A percentile compares a stretch with the other conserved stretches of the same genome.
These are phyloP conservation scores for Trichoderma koningii DNA, from an alignment of 2,329 filamentous ascomycete species.

Conservation along the genomic window DNA sequence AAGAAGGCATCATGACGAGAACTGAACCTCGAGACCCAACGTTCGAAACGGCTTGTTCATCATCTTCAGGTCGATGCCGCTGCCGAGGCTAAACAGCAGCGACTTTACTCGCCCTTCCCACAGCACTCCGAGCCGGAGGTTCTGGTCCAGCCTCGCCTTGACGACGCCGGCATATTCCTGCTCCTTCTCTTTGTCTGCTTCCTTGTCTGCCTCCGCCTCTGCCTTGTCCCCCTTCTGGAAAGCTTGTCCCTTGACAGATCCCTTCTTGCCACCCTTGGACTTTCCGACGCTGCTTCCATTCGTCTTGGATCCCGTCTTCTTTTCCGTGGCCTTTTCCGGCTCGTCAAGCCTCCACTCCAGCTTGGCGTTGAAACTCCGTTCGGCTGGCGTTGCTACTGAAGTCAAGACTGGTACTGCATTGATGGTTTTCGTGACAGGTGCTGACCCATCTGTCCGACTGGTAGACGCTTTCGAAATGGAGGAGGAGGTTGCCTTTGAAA, in stretches of 20 bases:
- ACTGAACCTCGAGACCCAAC: constrained; percentile 78
- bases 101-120: constrained; percentile 96
- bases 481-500: background rate
- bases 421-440: background rate
- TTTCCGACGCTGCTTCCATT: constrained; percentile 42
- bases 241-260: constrained; percentile 36
- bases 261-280: constrained; percentile 50
- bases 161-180: constrained; percentile 81
- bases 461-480: background rate
- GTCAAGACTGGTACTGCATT: too few relatives aligned
- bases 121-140: constrained; percentile 78
- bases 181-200: constrained; percentile 52
- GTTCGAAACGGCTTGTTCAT: constrained; percentile 76
- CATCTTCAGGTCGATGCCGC: constrained; percentile 76
- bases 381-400: constrained; percentile 14
- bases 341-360: constrained; percentile 52
- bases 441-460: background rate
- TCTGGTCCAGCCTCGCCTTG: constrained; percentile 87
- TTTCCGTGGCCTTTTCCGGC: constrained; percentile 35
- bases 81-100: constrained; percentile 86
- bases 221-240: constrained; percentile 31
- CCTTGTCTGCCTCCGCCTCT: constrained; percentile 5
- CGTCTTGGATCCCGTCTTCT: background rate
- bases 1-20: constrained; percentile 64
- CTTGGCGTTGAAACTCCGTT: constrained; percentile 56